These are phyloP conservation scores for Aspergillus sclerotioniger DNA, from an alignment of 495 filamentous ascomycete genomes.

Conservation along the genomic window DNA sequence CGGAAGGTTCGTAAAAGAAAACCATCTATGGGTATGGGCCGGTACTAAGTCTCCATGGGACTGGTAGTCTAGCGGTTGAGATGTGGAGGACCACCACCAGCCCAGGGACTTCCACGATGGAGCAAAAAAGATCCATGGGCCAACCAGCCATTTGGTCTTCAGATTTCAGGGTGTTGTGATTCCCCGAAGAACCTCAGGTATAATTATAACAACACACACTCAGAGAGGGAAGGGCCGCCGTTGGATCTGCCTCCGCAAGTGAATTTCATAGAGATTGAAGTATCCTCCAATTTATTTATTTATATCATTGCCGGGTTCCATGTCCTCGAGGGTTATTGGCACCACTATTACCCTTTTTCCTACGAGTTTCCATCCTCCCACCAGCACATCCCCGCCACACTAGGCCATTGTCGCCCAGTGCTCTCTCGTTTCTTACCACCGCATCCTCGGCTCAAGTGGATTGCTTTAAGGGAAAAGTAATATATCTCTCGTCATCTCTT, in stretches of 20 bases:
- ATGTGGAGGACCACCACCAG: conserved; percentile 18
- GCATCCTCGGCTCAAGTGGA: conserved; percentile 13
- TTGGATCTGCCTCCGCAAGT: too few relatives aligned
- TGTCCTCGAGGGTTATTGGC: neutral
- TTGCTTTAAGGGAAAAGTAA: conserved; percentile 18
- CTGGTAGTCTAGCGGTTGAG: conserved; percentile 16
- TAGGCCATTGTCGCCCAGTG: conserved; percentile 12
- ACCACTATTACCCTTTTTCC: neutral
- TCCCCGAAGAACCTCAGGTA: neutral
- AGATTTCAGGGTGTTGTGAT: conserved; percentile 8
- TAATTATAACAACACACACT: conserved; percentile 5
- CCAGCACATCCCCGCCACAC: conserved; percentile 22
- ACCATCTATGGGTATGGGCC: conserved; percentile 11
- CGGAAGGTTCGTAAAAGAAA: conserved; percentile 12
- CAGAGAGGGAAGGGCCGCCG: too few relatives aligned
- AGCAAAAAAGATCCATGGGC: conserved; percentile 6
- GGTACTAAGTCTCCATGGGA: conserved; percentile 14
- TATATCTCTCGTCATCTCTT: conserved; percentile 25
- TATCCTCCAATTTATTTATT: too few relatives aligned
- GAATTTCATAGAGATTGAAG: too few relatives aligned
- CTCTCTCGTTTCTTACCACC: conserved; percentile 14
- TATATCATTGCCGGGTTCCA: too few relatives aligned
- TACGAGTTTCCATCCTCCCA: conserved; percentile 1
- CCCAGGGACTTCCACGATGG: conserved; percentile 11
- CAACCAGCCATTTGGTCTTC: conserved; percentile 9